Evolutionary conservation across 1,284 basidiomycete species (phyloP).

Genomic region (Paramarasmius palmivorus): DNA sequence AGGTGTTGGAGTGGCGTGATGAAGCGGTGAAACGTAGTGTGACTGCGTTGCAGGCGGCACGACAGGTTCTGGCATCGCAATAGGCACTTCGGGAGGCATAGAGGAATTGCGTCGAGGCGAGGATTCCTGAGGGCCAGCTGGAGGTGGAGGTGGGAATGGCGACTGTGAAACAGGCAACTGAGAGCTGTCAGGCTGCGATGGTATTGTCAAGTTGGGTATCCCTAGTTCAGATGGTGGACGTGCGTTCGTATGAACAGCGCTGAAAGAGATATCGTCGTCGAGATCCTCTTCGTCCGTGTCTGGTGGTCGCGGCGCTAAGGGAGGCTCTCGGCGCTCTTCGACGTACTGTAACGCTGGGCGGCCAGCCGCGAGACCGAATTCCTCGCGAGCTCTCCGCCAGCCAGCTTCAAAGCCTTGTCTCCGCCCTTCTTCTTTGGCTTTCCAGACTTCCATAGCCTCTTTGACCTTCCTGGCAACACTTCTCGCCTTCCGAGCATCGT

Average conservation of each 20-base stretch:
- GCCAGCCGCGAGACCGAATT: constrained; percentile 19
- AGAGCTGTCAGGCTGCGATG: neutral
- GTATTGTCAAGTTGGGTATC: neutral
- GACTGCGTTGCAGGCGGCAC: too few species aligned
- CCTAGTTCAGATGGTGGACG: neutral
- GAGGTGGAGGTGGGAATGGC: too few species aligned
- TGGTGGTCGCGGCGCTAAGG: neutral
- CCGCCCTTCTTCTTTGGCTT: constrained; percentile 56
- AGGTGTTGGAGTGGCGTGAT: neutral
- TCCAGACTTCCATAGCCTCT: constrained; percentile 44
- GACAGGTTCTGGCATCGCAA: too few species aligned
- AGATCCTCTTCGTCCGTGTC: neutral
- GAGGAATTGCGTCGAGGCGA: too few species aligned
- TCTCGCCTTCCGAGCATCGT: constrained; percentile 43
- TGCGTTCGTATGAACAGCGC: neutral
- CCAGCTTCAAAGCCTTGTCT: constrained; percentile 55
- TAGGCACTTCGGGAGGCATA: too few species aligned
- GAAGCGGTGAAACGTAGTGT: too few species aligned
- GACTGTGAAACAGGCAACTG: too few species aligned
- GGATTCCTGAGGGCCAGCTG: too few species aligned
- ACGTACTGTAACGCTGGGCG: constrained; percentile 1
- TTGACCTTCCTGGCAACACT: constrained; percentile 46
- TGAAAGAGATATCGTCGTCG: neutral
- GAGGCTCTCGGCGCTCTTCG: neutral
- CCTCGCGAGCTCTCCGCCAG: constrained; percentile 45